Evolutionary conservation across 2,329 filamentous ascomycete species (phyloP).

Genomic region (Pyricularia pennisetigena): DNA sequence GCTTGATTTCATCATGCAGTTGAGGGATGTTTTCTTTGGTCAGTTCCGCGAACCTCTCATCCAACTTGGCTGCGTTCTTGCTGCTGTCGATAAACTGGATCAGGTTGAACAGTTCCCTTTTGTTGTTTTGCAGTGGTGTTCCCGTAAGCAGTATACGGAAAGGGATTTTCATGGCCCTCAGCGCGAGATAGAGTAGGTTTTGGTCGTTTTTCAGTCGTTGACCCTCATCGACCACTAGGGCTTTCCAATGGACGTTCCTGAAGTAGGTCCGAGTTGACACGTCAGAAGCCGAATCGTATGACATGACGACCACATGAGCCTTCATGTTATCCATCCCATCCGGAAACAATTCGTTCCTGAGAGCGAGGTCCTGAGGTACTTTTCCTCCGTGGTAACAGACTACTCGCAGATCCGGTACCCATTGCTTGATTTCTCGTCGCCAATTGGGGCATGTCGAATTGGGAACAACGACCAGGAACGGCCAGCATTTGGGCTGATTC

Average conservation of each 20-base stretch:
- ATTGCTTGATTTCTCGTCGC: conserved; percentile 91
- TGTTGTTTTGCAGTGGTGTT: conserved; percentile 92
- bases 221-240: conserved; percentile 87
- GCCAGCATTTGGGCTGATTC: conserved; percentile 66
- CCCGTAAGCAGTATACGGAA: conserved; percentile 83
- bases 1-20: conserved; percentile 74
- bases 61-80: conserved; percentile 60
- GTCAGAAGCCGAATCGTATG: conserved; percentile 81
- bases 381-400: conserved; percentile 86
- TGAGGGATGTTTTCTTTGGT: conserved; percentile 73
- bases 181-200: conserved; percentile 66
- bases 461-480: conserved; percentile 86
- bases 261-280: conserved; percentile 58
- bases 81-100: conserved; percentile 80
- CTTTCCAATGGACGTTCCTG: conserved; percentile 67
- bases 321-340: conserved; percentile 55
- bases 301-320: conserved; percentile 89
- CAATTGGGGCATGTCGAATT: conserved; percentile 97
- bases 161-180: conserved; percentile 64
- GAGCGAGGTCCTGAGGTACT: conserved; percentile 64
- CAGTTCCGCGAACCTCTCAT: conserved; percentile 66
- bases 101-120: conserved; percentile 90
- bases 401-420: conserved; percentile 76
- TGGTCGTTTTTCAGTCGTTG: conserved; percentile 92
- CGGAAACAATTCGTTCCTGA: conserved; percentile 79